Evolutionary conservation across 2,329 filamentous ascomycete species (phyloP), one percentile per base, ranked within the genome.

Genomic region (Cyphellophora europaea): DNA sequence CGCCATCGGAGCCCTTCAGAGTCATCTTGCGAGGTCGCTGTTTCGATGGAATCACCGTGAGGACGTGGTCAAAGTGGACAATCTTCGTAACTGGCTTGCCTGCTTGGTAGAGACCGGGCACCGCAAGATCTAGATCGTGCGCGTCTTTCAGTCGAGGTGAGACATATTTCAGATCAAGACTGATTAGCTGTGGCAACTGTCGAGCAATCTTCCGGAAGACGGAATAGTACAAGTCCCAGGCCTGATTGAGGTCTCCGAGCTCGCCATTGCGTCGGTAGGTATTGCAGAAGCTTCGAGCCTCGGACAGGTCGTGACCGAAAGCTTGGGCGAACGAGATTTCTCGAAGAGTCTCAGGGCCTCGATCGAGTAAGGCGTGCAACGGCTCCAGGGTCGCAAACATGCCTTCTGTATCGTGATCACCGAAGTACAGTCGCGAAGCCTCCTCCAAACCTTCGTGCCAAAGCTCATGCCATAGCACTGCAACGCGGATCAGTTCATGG

Each of bases 391-490:
- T 88, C 8, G 78, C 74, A 57, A 98, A 91, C 91, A 98, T 98
- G 53, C 89, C 93, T 42, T 95, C 84, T 29, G 96, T 91, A 57
- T 98, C 94, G 53, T 93, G 82, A 51, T 96, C 89, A 40, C 89
- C 91, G 60, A 98, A 99, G 67, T 96, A 98, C 12, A 98, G 68
- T 35, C 91, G 77, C 19, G 87, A 95, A 1, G 91, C 93, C 63
- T 99, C 93, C 59, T 98, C 91, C 11, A 99, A 70, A 17, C 84
- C 93, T 59, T 99, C 93, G 48, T 98, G 91, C 91, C 91, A 99
- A 47, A 93, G 82, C 53, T 99, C 91, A 54, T 99, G 91, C 93
- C 93, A 98, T 15, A 98, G 62, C 2, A 98, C 89, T 11, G 91
- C 91, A 40, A 98, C 93, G 33, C 91, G 79, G 53, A 99, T 96